Evolutionary conservation across 2,329 filamentous ascomycete species (phyloP).

Genomic region (Colletotrichum limetticola): DNA sequence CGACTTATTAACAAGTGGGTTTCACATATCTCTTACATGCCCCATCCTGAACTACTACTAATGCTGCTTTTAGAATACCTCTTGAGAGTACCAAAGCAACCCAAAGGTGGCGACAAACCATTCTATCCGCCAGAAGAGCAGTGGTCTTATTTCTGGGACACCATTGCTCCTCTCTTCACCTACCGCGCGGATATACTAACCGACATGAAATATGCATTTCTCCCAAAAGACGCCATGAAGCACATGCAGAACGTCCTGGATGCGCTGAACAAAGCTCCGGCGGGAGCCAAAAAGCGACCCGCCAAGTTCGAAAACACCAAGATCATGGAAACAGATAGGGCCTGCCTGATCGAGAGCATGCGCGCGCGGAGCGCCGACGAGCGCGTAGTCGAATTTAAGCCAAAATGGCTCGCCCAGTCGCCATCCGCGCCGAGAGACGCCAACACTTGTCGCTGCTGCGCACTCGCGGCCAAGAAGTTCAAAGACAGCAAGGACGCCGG

Average conservation of each 20-base stretch:
- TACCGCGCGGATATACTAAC: constrained; percentile 58
- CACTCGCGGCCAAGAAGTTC: constrained; percentile 58
- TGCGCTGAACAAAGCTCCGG: constrained; percentile 13
- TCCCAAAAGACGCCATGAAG: constrained; percentile 53
- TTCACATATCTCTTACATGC: too few relatives aligned
- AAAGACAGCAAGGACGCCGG: constrained; percentile 25
- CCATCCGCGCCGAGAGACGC: constrained; percentile 73
- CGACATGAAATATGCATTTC: constrained; percentile 62
- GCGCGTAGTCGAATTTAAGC: constrained; percentile 77
- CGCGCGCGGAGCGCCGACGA: constrained; percentile 43
- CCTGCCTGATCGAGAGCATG: constrained; percentile 82
- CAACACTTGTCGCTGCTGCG: constrained; percentile 80
- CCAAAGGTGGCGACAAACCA: constrained; percentile 37
- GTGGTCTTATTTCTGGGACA: constrained; percentile 58
- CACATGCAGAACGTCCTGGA: constrained; percentile 54
- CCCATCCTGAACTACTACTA: background rate
- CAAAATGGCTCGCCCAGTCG: constrained; percentile 85
- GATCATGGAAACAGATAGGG: background rate
- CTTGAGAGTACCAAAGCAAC: constrained; percentile 52
- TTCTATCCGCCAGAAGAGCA: constrained; percentile 55
- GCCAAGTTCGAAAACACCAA: constrained; percentile 52
- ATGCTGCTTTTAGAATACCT: constrained; percentile 43
- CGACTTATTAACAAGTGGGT: constrained; percentile 17
- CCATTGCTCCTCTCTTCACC: constrained; percentile 65
- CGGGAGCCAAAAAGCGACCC: constrained; percentile 6